Evolutionary conservation across 2,329 filamentous ascomycete species (phyloP).

Genomic region (Microdochium paspali): DNA sequence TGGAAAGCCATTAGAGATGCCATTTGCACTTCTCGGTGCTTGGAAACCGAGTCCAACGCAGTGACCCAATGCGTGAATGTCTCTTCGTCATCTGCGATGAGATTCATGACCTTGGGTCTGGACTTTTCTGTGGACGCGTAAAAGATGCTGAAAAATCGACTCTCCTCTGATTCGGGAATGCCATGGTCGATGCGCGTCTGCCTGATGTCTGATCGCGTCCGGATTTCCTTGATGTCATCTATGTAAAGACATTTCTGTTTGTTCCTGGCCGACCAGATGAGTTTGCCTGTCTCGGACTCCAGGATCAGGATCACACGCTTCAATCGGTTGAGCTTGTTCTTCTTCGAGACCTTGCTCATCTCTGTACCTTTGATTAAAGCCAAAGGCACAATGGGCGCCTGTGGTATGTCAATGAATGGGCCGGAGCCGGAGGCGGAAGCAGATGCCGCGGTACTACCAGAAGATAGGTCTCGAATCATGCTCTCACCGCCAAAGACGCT

Average conservation of each 20-base stretch:
- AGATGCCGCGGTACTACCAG: slow-evolving; percentile 36
- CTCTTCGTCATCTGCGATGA: slow-evolving; percentile 68
- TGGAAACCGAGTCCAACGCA: slow-evolving; percentile 74
- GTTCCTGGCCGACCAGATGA: slow-evolving; percentile 75
- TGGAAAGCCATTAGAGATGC: slow-evolving; percentile 78
- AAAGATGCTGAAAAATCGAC: slow-evolving; percentile 81
- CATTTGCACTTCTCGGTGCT: slow-evolving; percentile 84
- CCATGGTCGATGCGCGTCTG: slow-evolving; percentile 84
- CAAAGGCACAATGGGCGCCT: slow-evolving; percentile 67
- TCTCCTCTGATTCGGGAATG: slow-evolving; percentile 56
- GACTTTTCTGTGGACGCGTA: slow-evolving; percentile 72
- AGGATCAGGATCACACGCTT: slow-evolving; percentile 65
- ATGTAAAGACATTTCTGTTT: slow-evolving; percentile 83
- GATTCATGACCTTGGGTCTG: slow-evolving; percentile 79
- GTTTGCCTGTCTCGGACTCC: slow-evolving; percentile 74
- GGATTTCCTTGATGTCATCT: slow-evolving; percentile 89
- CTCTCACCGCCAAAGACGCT: slow-evolving; percentile 29
- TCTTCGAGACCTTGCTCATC: slow-evolving; percentile 79
- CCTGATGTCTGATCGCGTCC: slow-evolving; percentile 71
- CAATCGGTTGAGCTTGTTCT: slow-evolving; percentile 48
- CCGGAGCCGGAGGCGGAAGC: slow-evolving; percentile 31
- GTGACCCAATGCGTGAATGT: slow-evolving; percentile 72
- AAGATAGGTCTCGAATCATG: slow-evolving; percentile 35
- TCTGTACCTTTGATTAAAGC: slow-evolving; percentile 69
- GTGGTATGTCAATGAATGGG: slow-evolving; percentile 27